These are phyloP conservation scores for Fusarium circinatum DNA, from an alignment of 2,329 filamentous ascomycete genomes.

Conservation along the genomic window DNA sequence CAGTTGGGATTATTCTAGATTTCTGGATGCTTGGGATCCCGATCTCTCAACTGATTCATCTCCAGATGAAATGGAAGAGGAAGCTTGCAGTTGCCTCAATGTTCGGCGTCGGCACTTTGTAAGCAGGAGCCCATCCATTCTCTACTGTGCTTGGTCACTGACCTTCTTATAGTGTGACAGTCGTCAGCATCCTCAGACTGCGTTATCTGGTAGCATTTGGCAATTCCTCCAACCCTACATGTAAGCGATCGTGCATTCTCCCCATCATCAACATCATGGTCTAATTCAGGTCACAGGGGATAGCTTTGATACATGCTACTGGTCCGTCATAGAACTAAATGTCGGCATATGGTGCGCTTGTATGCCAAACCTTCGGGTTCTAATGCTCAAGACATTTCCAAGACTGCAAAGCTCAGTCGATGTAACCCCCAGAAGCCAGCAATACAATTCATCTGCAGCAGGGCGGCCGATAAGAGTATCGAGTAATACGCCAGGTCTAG, in stretches of 20 bases:
- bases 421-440: neutral
- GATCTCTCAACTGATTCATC: neutral
- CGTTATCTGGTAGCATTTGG: constrained; percentile 11
- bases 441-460: neutral
- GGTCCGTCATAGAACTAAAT: constrained; percentile 9
- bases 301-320: constrained; percentile 12
- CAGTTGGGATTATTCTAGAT: neutral
- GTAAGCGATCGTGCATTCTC: neutral
- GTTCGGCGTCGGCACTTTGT: constrained; percentile 12
- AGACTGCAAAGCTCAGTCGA: neutral
- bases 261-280: too few species aligned
- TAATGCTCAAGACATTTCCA: neutral
- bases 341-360: constrained; percentile 8
- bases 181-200: constrained; percentile 13
- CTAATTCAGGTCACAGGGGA: neutral
- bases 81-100: constrained; percentile 2
- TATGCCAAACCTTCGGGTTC: neutral
- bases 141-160: accelerated
- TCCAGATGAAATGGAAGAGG: constrained; percentile 17
- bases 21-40: constrained; percentile 9
- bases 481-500: neutral
- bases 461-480: neutral
- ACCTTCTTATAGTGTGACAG: neutral
- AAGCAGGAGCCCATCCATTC: accelerated
- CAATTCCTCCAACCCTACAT: constrained; percentile 6